Evolutionary conservation across 352 stramenopile genomes (phyloP).

Genomic region (Thraustochytrium striatum): DNA sequence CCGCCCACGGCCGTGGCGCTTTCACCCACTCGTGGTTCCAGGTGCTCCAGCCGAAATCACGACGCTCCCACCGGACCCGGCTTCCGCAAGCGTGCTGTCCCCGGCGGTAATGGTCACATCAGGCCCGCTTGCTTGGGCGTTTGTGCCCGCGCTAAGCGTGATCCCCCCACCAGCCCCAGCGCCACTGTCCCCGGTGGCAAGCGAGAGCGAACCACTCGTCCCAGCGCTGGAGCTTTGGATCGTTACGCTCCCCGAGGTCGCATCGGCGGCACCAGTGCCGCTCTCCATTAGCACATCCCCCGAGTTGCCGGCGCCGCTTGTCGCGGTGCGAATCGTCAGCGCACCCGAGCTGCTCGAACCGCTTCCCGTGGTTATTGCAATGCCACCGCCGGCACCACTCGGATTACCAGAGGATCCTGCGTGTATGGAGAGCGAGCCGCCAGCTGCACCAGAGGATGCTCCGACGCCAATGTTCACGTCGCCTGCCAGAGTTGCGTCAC

Average conservation of each 20-base stretch:
- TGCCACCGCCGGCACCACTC: too few species aligned
- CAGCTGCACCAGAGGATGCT: too few species aligned
- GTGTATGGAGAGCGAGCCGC: too few species aligned
- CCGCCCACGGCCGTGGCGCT: constrained; percentile 53
- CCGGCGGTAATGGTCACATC: not conserved
- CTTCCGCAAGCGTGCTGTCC: not conserved
- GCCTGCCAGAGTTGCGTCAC: not conserved
- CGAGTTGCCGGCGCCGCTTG: not conserved
- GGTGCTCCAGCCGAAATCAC: too few species aligned
- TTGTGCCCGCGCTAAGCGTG: not conserved
- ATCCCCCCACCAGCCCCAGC: not conserved
- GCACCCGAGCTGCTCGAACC: not conserved
- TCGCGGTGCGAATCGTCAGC: not conserved
- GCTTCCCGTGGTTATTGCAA: too few species aligned
- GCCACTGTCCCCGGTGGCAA: not conserved
- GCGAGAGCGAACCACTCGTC: too few species aligned
- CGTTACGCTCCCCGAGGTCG: not conserved
- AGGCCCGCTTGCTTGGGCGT: not conserved
- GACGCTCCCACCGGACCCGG: too few species aligned
- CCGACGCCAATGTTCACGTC: not conserved
- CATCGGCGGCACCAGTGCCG: not conserved
- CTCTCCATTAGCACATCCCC: not conserved
- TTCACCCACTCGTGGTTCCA: not conserved
- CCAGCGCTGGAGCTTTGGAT: too few species aligned
- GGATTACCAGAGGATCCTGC: too few species aligned